Evolutionary conservation across 768 basidiomycete genomes (phyloP).

Genomic region (Crepidotus variabilis): DNA sequence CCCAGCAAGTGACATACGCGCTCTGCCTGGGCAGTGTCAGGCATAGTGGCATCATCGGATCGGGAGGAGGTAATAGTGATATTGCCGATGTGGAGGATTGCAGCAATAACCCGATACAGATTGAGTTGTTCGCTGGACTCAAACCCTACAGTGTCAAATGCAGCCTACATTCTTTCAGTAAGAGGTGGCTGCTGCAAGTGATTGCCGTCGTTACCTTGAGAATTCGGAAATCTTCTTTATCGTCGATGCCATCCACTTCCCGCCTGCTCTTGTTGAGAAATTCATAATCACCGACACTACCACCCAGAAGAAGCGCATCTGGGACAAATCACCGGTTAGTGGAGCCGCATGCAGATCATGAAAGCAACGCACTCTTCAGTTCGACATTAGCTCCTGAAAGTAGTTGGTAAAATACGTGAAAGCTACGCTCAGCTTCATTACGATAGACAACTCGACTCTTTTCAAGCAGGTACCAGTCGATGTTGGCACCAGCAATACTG

Average conservation of each 20-base stretch:
- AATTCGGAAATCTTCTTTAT: conserved; percentile 80
- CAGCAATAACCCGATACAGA: conserved; percentile 90
- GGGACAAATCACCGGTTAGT: conserved; percentile 5
- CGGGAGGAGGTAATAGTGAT: conserved; percentile 77
- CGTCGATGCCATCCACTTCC: conserved; percentile 95
- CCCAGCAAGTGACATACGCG: conserved; percentile 90
- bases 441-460: conserved; percentile 93
- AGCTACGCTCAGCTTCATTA: conserved; percentile 85
- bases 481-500: conserved; percentile 95
- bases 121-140: conserved; percentile 80
- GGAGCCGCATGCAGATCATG: background rate
- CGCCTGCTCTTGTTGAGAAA: conserved; percentile 87
- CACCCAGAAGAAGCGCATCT: conserved; percentile 76
- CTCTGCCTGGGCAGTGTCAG: conserved; percentile 81
- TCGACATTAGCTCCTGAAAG: conserved; percentile 64
- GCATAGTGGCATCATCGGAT: conserved; percentile 76
- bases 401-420: conserved; percentile 97
- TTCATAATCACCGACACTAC: conserved; percentile 77
- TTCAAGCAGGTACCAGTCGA: conserved; percentile 98
- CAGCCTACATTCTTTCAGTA: conserved; percentile 43
- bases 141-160: conserved; percentile 90
- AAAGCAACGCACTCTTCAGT: conserved; percentile 57
- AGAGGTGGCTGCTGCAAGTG: background rate
- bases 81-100: conserved; percentile 94
- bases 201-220: conserved; percentile 53